phyloP scores from a whole-genome alignment of 2,329 filamentous ascomycete species.

The Curvularia sp. region DNA sequence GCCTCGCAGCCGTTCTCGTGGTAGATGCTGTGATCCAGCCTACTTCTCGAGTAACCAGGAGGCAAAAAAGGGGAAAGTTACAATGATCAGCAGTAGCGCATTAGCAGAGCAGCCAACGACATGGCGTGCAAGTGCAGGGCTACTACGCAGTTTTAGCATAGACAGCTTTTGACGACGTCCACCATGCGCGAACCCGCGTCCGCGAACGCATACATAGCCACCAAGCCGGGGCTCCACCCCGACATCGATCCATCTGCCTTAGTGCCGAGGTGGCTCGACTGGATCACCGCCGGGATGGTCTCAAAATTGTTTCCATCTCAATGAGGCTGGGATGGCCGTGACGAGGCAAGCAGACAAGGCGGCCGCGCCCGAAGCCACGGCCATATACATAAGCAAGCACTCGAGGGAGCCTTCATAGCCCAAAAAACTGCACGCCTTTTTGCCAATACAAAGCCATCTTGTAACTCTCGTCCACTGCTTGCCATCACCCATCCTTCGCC shows the following conservation, averaged over 20 bases:
- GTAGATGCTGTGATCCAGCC: background rate
- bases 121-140: constrained; percentile 11
- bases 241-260: background rate
- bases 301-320: constrained; percentile 24
- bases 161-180: constrained; percentile 18
- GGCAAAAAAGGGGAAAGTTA: constrained; percentile 5
- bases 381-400: constrained; percentile 21
- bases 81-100: constrained; percentile 32
- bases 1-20: background rate
- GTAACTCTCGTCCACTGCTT: constrained; percentile 15
- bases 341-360: constrained; percentile 27
- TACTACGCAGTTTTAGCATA: constrained; percentile 19
- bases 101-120: constrained; percentile 18
- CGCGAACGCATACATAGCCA: constrained; percentile 28
- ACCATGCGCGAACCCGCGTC: constrained; percentile 10
- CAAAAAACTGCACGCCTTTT: background rate
- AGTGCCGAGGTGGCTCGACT: constrained; percentile 41
- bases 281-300: constrained; percentile 44
- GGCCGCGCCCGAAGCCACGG: constrained; percentile 42
- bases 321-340: constrained; percentile 40
- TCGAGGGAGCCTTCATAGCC: constrained; percentile 23
- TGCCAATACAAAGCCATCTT: constrained; percentile 38
- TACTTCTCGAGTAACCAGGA: background rate
- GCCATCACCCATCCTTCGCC: background rate
- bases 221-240: constrained; percentile 24